These are phyloP conservation scores for Nicotiana tomentosiformis DNA, from an alignment of 257 asterid species.

Conservation along the genomic window DNA sequence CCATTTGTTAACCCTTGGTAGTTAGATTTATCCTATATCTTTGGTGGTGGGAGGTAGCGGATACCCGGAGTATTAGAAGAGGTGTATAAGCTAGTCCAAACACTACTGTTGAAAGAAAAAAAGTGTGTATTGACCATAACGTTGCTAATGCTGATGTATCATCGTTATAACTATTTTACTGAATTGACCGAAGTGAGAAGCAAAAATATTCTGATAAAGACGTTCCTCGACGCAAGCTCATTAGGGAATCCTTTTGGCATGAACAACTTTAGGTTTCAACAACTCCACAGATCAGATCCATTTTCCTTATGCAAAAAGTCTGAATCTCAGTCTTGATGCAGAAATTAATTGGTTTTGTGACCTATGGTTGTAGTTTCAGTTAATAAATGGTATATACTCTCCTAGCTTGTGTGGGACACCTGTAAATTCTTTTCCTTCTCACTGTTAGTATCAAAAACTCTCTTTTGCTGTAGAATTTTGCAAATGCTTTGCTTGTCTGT, in stretches of 20 bases:
- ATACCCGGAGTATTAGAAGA: neutral
- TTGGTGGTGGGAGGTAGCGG: neutral
- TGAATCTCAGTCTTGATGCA: neutral
- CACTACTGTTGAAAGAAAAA: neutral
- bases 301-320: neutral
- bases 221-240: neutral
- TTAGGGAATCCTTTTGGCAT: neutral
- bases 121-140: no score
- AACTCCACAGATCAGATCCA: neutral
- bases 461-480: neutral
- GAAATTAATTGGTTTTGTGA: neutral
- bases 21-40: neutral
- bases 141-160: neutral
- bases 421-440: neutral
- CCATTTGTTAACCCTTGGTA: neutral
- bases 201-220: no score
- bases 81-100: neutral
- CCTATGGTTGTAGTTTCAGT: neutral
- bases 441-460: neutral
- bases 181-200: neutral
- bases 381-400: neutral
- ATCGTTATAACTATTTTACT: no score
- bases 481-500: neutral
- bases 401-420: neutral
- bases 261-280: neutral